Evolutionary conservation across 164 flowering plant genomes (phyloP).

Genomic region (Hamamelis virginiana): DNA sequence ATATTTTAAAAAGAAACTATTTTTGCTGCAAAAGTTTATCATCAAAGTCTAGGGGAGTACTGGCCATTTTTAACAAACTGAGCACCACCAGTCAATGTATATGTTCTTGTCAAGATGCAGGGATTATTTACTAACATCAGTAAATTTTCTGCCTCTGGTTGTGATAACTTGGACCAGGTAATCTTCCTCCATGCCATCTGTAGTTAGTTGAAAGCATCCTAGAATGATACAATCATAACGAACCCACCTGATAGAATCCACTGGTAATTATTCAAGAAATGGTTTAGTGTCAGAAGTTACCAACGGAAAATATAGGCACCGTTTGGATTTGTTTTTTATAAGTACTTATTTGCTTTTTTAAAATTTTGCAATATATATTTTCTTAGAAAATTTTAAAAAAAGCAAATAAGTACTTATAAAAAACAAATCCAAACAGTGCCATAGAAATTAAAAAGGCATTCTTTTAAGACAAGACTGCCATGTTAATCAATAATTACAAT

Average conservation of each 20-base stretch:
- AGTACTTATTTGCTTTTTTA: too few species aligned
- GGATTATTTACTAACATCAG: conserved; percentile 52
- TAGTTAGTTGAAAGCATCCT: conserved; percentile 62
- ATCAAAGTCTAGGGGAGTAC: too few species aligned
- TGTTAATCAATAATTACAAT: too few species aligned
- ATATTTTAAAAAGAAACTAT: too few species aligned
- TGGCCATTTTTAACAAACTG: too few species aligned
- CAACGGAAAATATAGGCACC: background rate
- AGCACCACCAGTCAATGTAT: too few species aligned
- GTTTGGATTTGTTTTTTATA: too few species aligned
- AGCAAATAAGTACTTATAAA: too few species aligned
- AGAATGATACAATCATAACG: conserved; percentile 72
- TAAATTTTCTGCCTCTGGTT: conserved; percentile 43
- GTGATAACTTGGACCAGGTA: conserved; percentile 72
- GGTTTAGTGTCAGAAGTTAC: conserved; percentile 7
- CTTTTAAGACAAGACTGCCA: background rate
- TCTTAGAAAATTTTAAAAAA: too few species aligned
- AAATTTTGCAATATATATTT: too few species aligned
- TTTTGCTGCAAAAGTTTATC: too few species aligned
- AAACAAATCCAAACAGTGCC: too few species aligned
- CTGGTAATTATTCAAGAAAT: conserved; percentile 37
- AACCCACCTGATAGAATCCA: conserved; percentile 86
- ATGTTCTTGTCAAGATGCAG: background rate
- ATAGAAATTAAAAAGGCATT: background rate
- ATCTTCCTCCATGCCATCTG: conserved; percentile 61